These are phyloP conservation scores for Suillus cothurnatus DNA, from an alignment of 768 basidiomycete genomes.

Conservation along the genomic window DNA sequence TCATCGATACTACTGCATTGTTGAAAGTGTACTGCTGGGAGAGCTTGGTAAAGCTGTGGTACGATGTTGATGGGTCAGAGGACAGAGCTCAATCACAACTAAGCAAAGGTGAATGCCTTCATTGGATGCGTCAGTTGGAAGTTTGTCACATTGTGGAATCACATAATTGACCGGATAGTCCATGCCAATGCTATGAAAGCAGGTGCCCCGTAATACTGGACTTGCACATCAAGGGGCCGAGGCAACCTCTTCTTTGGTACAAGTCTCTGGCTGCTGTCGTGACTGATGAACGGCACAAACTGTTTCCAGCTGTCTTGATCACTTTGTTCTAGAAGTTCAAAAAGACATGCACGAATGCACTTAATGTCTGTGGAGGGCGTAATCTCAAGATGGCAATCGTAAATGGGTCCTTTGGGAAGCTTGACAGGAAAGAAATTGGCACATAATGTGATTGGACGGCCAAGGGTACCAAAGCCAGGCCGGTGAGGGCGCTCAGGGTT, in stretches of 20 bases:
- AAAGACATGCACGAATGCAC: conserved; percentile 43
- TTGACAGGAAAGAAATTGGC: conserved; percentile 52
- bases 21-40: too few relatives aligned
- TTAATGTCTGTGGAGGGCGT: conserved; percentile 38
- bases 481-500: conserved; percentile 44
- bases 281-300: conserved; percentile 35
- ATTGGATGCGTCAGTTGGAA: too few relatives aligned
- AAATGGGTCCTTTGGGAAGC: conserved; percentile 41
- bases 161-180: too few relatives aligned
- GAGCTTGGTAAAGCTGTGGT: too few relatives aligned
- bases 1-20: too few relatives aligned
- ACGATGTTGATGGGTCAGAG: too few relatives aligned
- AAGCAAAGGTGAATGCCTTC: too few relatives aligned
- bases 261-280: conserved; percentile 45
- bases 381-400: conserved; percentile 48
- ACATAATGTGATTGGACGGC: conserved; percentile 42
- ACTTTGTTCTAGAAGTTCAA: conserved; percentile 44
- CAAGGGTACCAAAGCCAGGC: conserved; percentile 46
- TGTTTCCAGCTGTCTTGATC: conserved; percentile 37
- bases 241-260: conserved; percentile 42
- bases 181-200: too few relatives aligned
- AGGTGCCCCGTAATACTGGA: conserved; percentile 36
- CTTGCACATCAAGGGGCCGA: conserved; percentile 33
- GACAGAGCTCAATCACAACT: too few relatives aligned
- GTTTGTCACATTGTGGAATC: too few relatives aligned